Base-by-base conservation (phyloP, 768 basidiomycete species). In the Macrolepiota albuminosa region DNA sequence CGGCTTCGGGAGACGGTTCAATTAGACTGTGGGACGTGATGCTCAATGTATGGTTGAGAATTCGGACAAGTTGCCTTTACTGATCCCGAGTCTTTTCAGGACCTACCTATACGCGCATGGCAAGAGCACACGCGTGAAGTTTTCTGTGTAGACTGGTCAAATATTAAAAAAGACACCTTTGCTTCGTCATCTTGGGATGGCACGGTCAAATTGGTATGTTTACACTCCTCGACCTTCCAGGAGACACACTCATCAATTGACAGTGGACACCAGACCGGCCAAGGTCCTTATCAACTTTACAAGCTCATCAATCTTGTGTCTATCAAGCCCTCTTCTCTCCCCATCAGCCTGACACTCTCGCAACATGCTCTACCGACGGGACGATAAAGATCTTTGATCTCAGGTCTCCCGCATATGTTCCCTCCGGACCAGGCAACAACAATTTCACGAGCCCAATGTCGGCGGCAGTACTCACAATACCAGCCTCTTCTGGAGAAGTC, bases 131-230 rank as follows among this genome's bases (percentile, higher is more conserved):
- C 87, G 13, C 84, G 88, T 53, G 96, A 98, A 71, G 93, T 95
- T 7, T 95, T 92, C 76, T 89, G 89, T 11, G 85, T 98, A 6
- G 93, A 98, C 71, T 98, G 96, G 95, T 94, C 89, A 62, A 98
- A 97, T 73, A 72, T 95, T 62, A 86, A 88, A 66, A 97, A 96
- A 70, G 89, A 93, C 63, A 83, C 83, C 0, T 95, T 97, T 70
- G 84, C 81, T 9, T 94, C 94, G 11, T 83, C 91, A 29, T 92
- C 89, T 13, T 98, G 95, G 95, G 96, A 98, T 68, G 93, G 93
- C 31, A 82, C 80, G 14, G 82, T 95, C 45, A 98, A 97, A 75
- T 67, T 97, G 51, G 95, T 95, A 63, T 50, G 91, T 78, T 6
- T 6, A 47, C 29, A 36, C 24, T 29, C 21, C 5, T 50, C 29